These are phyloP conservation scores for Solanum piurae DNA, from an alignment of 257 asterid genomes.

Conservation along the genomic window DNA sequence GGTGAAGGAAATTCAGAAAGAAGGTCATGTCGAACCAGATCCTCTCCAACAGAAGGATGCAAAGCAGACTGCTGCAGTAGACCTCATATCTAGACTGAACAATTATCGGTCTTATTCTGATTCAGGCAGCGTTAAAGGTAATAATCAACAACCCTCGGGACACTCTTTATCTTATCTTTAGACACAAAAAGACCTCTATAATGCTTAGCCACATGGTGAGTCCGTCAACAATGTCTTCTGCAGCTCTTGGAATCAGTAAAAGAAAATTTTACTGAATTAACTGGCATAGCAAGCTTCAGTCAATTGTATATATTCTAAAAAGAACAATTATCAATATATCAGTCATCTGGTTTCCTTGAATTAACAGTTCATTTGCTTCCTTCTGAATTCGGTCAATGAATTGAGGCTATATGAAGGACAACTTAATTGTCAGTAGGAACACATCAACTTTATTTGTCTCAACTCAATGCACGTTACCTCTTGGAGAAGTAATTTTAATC, in stretches of 20 bases:
- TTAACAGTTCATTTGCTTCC: background rate
- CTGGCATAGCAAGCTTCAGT: background rate
- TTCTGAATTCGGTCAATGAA: background rate
- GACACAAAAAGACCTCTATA: background rate
- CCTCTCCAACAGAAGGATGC: slow-evolving; percentile 43
- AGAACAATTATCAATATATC: too few relatives aligned
- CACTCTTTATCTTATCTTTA: background rate
- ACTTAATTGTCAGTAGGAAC: background rate
- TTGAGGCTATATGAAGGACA: background rate
- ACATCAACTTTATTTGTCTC: background rate
- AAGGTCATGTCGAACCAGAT: slow-evolving; percentile 38
- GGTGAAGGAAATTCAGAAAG: slow-evolving; percentile 74
- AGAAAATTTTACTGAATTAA: background rate
- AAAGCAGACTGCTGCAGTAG: slow-evolving; percentile 70
- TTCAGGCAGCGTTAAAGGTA: slow-evolving; percentile 66
- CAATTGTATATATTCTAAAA: background rate
- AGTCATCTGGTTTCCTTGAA: background rate
- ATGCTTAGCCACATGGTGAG: background rate
- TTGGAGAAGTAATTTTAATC: background rate
- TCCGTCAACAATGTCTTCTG: background rate
- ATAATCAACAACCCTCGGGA: background rate
- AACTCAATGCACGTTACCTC: background rate
- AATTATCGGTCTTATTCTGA: slow-evolving; percentile 71
- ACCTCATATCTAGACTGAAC: slow-evolving; percentile 68
- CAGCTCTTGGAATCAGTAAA: background rate